phyloP scores from a whole-genome alignment of 257 asterid genomes.

The Schizonepeta tenuifolia region DNA sequence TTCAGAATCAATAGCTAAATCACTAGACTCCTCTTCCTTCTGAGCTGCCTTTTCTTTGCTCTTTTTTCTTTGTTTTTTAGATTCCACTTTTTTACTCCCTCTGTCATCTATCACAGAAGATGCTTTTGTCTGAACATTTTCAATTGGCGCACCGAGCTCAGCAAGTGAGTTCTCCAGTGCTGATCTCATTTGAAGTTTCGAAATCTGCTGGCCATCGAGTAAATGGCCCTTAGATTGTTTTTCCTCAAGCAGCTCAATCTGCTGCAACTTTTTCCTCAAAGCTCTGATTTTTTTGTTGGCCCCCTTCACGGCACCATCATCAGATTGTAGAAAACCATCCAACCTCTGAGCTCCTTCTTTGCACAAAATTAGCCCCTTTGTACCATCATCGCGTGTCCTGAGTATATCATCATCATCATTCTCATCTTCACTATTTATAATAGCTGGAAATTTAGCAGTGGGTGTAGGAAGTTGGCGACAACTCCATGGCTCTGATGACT shows the following conservation, averaged over 20 bases:
- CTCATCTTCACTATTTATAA: slow-evolving; percentile 84
- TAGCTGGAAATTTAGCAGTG: slow-evolving; percentile 87
- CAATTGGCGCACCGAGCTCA: slow-evolving; percentile 79
- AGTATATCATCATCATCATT: slow-evolving; percentile 53
- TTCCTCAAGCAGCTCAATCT: slow-evolving; percentile 92
- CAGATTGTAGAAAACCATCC: slow-evolving; percentile 68
- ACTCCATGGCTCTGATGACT: slow-evolving; percentile 94
- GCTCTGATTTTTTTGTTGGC: slow-evolving; percentile 73
- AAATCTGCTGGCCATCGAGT: slow-evolving; percentile 91
- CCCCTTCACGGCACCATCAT: slow-evolving; percentile 54
- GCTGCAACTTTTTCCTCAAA: slow-evolving; percentile 92
- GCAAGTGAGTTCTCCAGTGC: slow-evolving; percentile 70
- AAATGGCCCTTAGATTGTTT: slow-evolving; percentile 66
- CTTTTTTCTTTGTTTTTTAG: slow-evolving; percentile 75
- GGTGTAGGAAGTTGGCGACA: slow-evolving; percentile 85
- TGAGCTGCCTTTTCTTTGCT: slow-evolving; percentile 56
- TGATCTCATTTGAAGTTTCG: slow-evolving; percentile 68
- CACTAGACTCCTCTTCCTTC: slow-evolving; percentile 49
- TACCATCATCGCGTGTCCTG: slow-evolving; percentile 54
- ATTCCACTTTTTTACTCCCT: slow-evolving; percentile 49
- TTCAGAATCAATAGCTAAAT: slow-evolving; percentile 44
- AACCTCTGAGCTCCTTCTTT: slow-evolving; percentile 48
- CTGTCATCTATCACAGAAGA: slow-evolving; percentile 63
- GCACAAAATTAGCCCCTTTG: slow-evolving; percentile 42
- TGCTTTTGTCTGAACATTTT: slow-evolving; percentile 44